These are phyloP conservation scores for Phialemonium atrogriseum DNA, from an alignment of 2,329 filamentous ascomycete genomes.

Conservation along the genomic window DNA sequence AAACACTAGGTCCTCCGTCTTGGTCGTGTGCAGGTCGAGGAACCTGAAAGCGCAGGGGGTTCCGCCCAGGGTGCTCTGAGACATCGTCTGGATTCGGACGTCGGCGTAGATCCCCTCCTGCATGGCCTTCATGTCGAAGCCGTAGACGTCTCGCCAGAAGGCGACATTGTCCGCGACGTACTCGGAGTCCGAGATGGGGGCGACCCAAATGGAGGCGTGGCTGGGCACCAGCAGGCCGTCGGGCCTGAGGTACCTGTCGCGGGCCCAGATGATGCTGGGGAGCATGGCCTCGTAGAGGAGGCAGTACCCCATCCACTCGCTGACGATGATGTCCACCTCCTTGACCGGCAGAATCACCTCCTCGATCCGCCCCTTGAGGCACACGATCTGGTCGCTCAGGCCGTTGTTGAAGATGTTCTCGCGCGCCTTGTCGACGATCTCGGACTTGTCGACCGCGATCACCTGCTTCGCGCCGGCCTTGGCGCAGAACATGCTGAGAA, in stretches of 20 bases:
- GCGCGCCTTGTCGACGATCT: slow-evolving; percentile 78
- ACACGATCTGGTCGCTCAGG: slow-evolving; percentile 65
- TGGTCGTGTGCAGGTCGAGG: slow-evolving; percentile 68
- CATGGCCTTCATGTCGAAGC: slow-evolving; percentile 92
- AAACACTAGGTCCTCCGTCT: slow-evolving; percentile 67
- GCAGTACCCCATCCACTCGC: slow-evolving; percentile 97
- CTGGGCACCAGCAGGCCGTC: slow-evolving; percentile 81
- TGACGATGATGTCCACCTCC: slow-evolving; percentile 88
- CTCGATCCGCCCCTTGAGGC: slow-evolving; percentile 78
- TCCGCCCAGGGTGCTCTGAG: slow-evolving; percentile 50
- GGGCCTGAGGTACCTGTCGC: slow-evolving; percentile 75
- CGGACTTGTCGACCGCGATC: slow-evolving; percentile 85
- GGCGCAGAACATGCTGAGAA: slow-evolving; percentile 90
- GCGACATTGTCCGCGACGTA: slow-evolving; percentile 69
- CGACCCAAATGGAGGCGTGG: slow-evolving; percentile 74
- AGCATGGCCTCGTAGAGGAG: slow-evolving; percentile 95
- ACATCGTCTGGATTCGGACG: slow-evolving; percentile 67
- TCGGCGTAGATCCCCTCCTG: slow-evolving; percentile 74
- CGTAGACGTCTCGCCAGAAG: slow-evolving; percentile 91
- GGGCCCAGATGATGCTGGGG: slow-evolving; percentile 79
- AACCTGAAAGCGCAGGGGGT: slow-evolving; percentile 59
- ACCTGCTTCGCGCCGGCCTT: slow-evolving; percentile 81
- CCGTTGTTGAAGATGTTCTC: slow-evolving; percentile 80
- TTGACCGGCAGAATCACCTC: slow-evolving; percentile 71
- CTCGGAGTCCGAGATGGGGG: slow-evolving; percentile 69